Evolutionary conservation across 768 basidiomycete genomes (phyloP), one percentile per base, ranked within the genome.

Genomic region (Mycena sanguinolenta): DNA sequence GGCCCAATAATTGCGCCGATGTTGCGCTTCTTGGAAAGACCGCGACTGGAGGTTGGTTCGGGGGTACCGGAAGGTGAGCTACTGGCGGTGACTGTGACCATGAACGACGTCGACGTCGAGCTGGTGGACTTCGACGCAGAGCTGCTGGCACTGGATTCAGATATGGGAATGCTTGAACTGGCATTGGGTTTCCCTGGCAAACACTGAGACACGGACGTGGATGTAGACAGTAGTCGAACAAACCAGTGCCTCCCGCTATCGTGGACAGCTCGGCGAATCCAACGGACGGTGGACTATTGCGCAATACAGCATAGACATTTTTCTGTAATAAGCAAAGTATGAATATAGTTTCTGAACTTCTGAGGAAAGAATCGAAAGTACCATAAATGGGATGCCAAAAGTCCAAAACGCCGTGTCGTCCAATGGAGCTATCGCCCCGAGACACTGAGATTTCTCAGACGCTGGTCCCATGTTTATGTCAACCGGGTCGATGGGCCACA

Each of bases 271-370:
- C 14, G 5, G 63, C 63, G 42, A 65, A 65, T 4, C 63, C 63
- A n/a, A 65, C 44, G 28, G 63, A 28, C 21, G 63, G 13, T 6
- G 54, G 63, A 14, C 4, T 32, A 30, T 65, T 14, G 6, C 63
- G 53, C n/a, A 65, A 65, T 34, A 65, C 63, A 27, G 63, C 32
- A 23, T 65, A 65, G 28, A 65, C 63, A 46, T 65, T 65, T 28
- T 32, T 28, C 63, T 65, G 54, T 27, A 59, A 14, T 3, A 19
- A 4, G 49, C 21, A 27, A 16, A 39, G 21, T n/a, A 28, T 27
- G 53, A n/a, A 38, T 4, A 28, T 25, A 27, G 9, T 17, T 27
- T 21, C 62, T n/a, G n/a, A n/a, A n/a, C n/a, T n/a, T n/a, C n/a
- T n/a, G n/a, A n/a, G n/a, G n/a, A n/a, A n/a, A n/a, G n/a, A n/a